Evolutionary conservation across 495 filamentous ascomycete genomes (phyloP), one percentile per base, ranked within the genome.

Genomic region (Amphirosellinia nigrospora): DNA sequence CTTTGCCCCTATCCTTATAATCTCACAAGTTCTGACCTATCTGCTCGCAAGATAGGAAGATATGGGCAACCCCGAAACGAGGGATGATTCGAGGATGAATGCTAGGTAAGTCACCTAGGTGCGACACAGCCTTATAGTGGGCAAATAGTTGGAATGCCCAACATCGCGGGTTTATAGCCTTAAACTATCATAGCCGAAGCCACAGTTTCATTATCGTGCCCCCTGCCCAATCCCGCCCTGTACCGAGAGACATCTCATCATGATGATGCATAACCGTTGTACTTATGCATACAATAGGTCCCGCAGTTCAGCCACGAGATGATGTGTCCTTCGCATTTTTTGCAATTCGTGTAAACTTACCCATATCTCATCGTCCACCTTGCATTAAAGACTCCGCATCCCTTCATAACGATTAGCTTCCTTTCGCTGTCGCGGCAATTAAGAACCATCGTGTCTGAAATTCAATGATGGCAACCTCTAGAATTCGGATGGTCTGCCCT

Each of bases 61-160:
- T 16, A 41, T 61, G 21, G n/a, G 21, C 4, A 8, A 8, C 41
- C 36, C 58, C n/a, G n/a, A 16, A 16, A 19, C 58, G 0, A 61
- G 58, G 58, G 36, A 28, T 61, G n/a, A 41, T 9, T 41, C 56
- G 34, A 21, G 56, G 6, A 3, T 36, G n/a, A 19, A 62, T 23
- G 60, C 39, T 1, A 68, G n/a, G 32, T 7, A 32, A 38, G 41
- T 50, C 41, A 48, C 1, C 8, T 36, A 58, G 45, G 34, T 50
- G 55, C 66, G 28, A 59, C 66, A 53, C 8, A 10, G 0, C 30
- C 16, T 38, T 26, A 41, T 52, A 39, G 55, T 28, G 9, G 26
- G 34, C 46, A 41, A 52, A 62, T 69, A 53, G 32, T 53, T 28
- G 43, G 21, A 52, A 62, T 62, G 13, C 45, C 66, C 34, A 69